Base-by-base conservation (phyloP, 345 rosid species). In the Excoecaria cochinchinensis region DNA sequence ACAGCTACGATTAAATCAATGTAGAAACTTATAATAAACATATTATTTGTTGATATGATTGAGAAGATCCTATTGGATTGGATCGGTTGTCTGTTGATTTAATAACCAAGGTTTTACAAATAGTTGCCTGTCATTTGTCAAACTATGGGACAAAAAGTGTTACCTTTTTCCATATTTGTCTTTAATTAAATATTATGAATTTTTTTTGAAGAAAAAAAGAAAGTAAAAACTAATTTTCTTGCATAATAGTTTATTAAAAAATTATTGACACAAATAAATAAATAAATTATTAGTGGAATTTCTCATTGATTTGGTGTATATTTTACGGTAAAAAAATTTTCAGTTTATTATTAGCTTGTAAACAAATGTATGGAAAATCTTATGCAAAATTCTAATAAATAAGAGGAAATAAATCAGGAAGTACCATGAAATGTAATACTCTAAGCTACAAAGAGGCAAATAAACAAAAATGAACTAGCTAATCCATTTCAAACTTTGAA, bases 401-500 rank as follows among this genome's bases (percentile, higher is more conserved):
- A 31, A 31, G 31, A 31, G 31, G 31, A 31, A 31, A 31, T 31
- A 31, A 31, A 31, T 31, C 2, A 31, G 2, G 31, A 31, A 44
- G 0, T 44, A 0, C 0, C 7, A 10, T 44, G 10, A 38, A n/a
- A 7, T 24, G 15, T 24, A 76, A 12, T 13, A 22, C 62, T 58
- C 40, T 48, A 19, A 38, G 44, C n/a, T 82, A 40, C 40, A 81
- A 52, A 21, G 3, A 22, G 38, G 67, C 53, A 36, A 31, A 24
- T 44, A 44, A 9, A 44, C 47, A 44, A 16, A 21, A 78, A 19
- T 31, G 63, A 66, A 74, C 75, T 75, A 53, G 64, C 73, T 82
- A 25, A 60, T 40, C 68, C 77, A 80, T 51, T 77, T 74, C 70
- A 81, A 58, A 55, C 65, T 16, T 16, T 5, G 46, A 17, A 78